These are phyloP conservation scores for Harrya chromipes DNA, from an alignment of 768 basidiomycete genomes.

Conservation along the genomic window DNA sequence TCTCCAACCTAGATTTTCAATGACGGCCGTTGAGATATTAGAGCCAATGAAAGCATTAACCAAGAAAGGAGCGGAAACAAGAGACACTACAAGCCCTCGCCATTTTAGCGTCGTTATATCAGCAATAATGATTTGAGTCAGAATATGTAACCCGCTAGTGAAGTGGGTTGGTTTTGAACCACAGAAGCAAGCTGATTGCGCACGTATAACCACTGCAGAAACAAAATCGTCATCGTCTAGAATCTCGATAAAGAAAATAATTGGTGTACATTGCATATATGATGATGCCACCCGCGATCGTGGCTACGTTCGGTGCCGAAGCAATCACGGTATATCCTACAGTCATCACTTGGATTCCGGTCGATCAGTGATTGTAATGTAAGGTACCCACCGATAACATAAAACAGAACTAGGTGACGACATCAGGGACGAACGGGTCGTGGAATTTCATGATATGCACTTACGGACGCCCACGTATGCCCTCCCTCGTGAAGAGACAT, in stretches of 20 bases:
- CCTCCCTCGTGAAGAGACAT: conserved; percentile 63
- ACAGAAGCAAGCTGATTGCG: conserved; percentile 18
- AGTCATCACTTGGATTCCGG: not conserved
- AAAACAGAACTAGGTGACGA: conserved; percentile 45
- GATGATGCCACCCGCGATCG: conserved; percentile 53
- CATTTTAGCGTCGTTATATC: conserved; percentile 57
- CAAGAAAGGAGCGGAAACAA: conserved; percentile 51
- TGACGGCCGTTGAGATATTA: conserved; percentile 48
- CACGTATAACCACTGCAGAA: conserved; percentile 55
- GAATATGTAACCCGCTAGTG: conserved; percentile 54
- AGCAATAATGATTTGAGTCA: conserved; percentile 62
- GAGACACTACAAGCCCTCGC: conserved; percentile 49
- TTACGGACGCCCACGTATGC: conserved; percentile 57
- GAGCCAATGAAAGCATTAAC: conserved; percentile 65
- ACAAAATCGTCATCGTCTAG: conserved; percentile 12
- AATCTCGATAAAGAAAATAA: not conserved
- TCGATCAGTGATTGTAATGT: not conserved
- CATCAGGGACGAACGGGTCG: not conserved
- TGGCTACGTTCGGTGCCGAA: conserved; percentile 42
- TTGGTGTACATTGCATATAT: conserved; percentile 50
- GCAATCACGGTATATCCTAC: conserved; percentile 53
- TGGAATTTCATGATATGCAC: conserved; percentile 21
- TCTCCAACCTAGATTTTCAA: conserved; percentile 54
- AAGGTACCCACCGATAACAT: conserved; percentile 50
- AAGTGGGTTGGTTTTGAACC: not conserved